These are phyloP conservation scores for Mikania micrantha DNA, from an alignment of 129 eudicot species.

Conservation along the genomic window DNA sequence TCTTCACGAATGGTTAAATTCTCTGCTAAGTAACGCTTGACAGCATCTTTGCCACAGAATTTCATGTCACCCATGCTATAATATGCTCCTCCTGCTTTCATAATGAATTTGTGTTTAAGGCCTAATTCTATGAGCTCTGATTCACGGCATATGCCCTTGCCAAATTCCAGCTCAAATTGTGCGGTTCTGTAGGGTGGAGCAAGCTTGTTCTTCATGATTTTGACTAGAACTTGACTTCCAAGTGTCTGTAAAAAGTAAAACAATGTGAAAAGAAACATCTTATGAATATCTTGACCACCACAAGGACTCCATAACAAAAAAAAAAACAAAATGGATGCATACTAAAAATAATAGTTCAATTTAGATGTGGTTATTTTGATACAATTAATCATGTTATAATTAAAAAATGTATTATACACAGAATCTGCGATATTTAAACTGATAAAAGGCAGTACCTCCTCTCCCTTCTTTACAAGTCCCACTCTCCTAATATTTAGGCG, in stretches of 20 bases:
- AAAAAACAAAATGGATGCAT: too few relatives aligned
- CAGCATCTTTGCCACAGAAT: conserved; percentile 55
- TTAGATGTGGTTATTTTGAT: neutral
- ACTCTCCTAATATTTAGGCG: conserved; percentile 74
- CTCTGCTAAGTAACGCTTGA: conserved; percentile 46
- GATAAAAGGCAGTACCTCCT: conserved; percentile 59
- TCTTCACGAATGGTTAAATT: conserved; percentile 44
- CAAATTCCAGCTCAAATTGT: conserved; percentile 88
- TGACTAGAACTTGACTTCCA: conserved; percentile 77
- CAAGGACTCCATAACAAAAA: neutral
- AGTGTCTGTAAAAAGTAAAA: conserved; percentile 39
- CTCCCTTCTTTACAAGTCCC: conserved; percentile 89
- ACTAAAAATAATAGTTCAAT: neutral
- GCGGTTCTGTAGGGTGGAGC: conserved; percentile 91
- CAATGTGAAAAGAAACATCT: neutral
- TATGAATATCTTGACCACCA: neutral
- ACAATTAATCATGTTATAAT: neutral
- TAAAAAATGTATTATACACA: neutral
- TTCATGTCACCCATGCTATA: conserved; percentile 37
- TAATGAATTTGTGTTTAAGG: conserved; percentile 61
- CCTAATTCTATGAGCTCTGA: conserved; percentile 76
- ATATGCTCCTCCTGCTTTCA: conserved; percentile 42
- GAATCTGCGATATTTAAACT: neutral
- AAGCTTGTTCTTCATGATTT: conserved; percentile 90
- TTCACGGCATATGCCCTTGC: conserved; percentile 80